Base-by-base conservation (phyloP, 2,329 filamentous ascomycete species). In the Ceratocystis harringtonii region DNA sequence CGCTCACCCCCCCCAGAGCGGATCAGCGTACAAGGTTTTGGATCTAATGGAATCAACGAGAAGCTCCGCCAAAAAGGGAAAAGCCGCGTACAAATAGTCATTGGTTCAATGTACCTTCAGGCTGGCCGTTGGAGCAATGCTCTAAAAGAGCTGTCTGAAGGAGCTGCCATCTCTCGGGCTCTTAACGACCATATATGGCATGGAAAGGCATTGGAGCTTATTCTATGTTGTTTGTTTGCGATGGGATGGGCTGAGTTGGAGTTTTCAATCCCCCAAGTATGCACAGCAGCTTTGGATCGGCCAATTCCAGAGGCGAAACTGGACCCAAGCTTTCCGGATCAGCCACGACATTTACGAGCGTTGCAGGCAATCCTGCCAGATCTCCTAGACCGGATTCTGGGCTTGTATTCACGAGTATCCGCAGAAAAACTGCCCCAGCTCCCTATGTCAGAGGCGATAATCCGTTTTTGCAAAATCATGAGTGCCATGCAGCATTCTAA, bases 131-230 rank as follows among this genome's bases (percentile, higher is more conserved):
- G 94, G 91, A 83, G 81, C 61, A 92, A 97, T 75, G 92, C 92
- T 6, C 75, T 97, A 58, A 88, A 84, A 73, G 90, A 95, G 72
- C 81, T 96, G 25, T 79, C 84, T 8, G 92, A 96, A 68, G 90
- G 88, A 64, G 91, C 89, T 1, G 82, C 83, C 8, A 84, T 87
- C 70, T 87, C 90, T 17, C 87, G 90, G 70, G 85, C 84, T 45
- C 82, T 89, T 67, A 92, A 90, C 70, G 94, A 99, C 75, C 90
- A 96, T 74, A 74, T 97, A n/a, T 99, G 94, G 92, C 90, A 96
- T 76, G 94, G 89, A 19, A 97, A 97, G 75, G 92, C 90, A 0
- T 79, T 99, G 22, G 95, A 99, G 73, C 85, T 92, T 32, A 89
- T 95, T 68, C 78, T 94, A 60, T 80, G 95, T 30, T 90, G 88